A percentile compares a stretch with the other conserved stretches of the same genome.
These are phyloP conservation scores for Hypoxylon fuscum DNA, from an alignment of 495 filamentous ascomycete species.

Conservation along the genomic window DNA sequence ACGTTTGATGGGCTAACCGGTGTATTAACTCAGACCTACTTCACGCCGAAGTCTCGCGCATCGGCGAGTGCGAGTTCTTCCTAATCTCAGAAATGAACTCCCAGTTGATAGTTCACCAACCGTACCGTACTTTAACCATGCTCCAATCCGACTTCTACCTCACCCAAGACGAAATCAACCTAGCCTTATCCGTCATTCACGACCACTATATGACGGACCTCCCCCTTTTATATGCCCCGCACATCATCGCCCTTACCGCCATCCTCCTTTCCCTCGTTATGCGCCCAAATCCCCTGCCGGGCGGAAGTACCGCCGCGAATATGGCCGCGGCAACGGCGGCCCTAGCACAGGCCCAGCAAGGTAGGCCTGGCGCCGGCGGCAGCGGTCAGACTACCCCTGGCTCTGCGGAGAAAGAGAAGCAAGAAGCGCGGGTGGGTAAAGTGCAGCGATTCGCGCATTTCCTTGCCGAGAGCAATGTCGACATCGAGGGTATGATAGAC, in stretches of 20 bases:
- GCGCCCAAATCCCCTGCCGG: conserved; percentile 56
- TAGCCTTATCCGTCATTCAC: conserved; percentile 91
- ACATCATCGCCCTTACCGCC: conserved; percentile 89
- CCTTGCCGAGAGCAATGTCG: conserved; percentile 91
- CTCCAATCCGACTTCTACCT: conserved; percentile 76
- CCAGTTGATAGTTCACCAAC: conserved; percentile 94
- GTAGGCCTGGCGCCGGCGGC: conserved; percentile 41
- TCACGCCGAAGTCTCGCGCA: conserved; percentile 79
- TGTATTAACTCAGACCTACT: conserved; percentile 68
- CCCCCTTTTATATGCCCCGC: conserved; percentile 85
- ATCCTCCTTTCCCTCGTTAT: conserved; percentile 87
- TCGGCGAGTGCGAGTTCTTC: conserved; percentile 96
- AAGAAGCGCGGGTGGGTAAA: conserved; percentile 58
- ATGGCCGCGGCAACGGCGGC: conserved; percentile 53
- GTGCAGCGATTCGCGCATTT: conserved; percentile 81
- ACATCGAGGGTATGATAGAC: conserved; percentile 91
- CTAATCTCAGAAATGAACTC: conserved; percentile 95
- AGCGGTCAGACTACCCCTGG: conserved; percentile 29
- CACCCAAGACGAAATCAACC: conserved; percentile 76
- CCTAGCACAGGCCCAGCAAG: conserved; percentile 51
- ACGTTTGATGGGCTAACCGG: conserved; percentile 26
- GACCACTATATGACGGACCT: conserved; percentile 96
- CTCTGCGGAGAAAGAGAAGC: conserved; percentile 39
- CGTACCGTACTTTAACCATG: conserved; percentile 86
- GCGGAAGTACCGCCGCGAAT: conserved; percentile 40